phyloP scores from a whole-genome alignment of 2,329 filamentous ascomycete genomes.

The Cladosporium velox region DNA sequence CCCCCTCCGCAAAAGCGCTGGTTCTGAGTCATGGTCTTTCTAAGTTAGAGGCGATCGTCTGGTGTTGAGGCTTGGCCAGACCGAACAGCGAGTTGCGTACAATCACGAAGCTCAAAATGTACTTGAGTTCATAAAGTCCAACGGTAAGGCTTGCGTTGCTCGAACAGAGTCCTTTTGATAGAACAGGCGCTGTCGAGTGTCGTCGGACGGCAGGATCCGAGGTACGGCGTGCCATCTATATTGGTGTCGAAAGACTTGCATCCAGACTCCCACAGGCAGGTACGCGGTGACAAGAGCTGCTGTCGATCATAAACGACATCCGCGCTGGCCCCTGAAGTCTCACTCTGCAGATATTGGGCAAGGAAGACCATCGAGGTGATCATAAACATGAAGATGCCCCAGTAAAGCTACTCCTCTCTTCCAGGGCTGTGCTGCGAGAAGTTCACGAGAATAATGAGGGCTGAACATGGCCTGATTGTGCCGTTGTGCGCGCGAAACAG shows the following conservation, averaged over 20 bases:
- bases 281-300: neutral
- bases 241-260: neutral
- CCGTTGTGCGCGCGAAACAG: neutral
- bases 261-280: neutral
- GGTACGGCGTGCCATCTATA: neutral
- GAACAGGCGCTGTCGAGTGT: neutral
- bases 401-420: neutral
- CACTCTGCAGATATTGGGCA: neutral
- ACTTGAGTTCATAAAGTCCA: neutral
- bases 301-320: neutral
- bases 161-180: neutral
- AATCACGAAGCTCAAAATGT: neutral
- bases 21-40: neutral
- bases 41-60: neutral
- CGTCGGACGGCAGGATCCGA: neutral
- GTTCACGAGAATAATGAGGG: neutral
- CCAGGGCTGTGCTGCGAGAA: neutral
- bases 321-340: neutral
- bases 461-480: neutral
- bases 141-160: neutral
- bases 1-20: neutral
- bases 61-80: neutral
- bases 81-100: neutral
- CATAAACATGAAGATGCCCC: neutral
- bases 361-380: neutral